Base-by-base conservation (phyloP, 2,329 filamentous ascomycete species). In the Aureobasidium mangrovei region DNA sequence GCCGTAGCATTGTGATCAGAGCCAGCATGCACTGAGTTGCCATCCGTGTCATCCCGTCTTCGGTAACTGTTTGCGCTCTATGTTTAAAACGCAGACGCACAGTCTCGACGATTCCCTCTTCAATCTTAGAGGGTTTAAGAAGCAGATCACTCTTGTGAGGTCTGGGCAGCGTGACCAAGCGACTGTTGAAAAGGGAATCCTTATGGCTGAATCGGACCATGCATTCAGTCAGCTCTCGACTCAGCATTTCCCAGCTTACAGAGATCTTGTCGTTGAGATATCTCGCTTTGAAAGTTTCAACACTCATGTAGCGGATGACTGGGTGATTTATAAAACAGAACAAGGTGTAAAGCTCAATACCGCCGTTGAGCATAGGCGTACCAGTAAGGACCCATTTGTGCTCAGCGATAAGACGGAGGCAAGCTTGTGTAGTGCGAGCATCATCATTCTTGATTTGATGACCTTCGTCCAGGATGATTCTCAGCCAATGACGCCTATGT, bases 391-490 rank as follows among this genome's bases (percentile, higher is more conserved):
- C 69, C 73, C 73, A 76, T 27, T 65, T 64, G 56, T 72, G 67
- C 0, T 63, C 47, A 0, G 69, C 67, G 46, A 66, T 66, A 2
- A 76, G 57, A 1, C 64, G 69, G 2, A 71, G 69, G 56, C 73
- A 77, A 3, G 75, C 75, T 35, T 75, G 62, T 0, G 70, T 73
- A 0, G 72, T 77, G 3, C 66, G 63, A 1, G 63, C 60, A 0
- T 54, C 54, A 4, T 72, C 65, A 31, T 80, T 82, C 57, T 81
- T 82, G 57, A 83, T 80, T 0, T 60, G 60, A 47, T 82, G 79
- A 0, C 74, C 78, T 60, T 83, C 80, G 43, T 83, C 80, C 0
- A 83, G 65, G 1, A 83, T 71, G 3, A 83, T 57, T 1, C 81
- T 67, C 39, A 77, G 72, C 68, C 74, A 81, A 0, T 68, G 63